Evolutionary conservation across 371 early-diverging fungal genomes (phyloP).

Genomic region (Actinomortierella ambigua): DNA sequence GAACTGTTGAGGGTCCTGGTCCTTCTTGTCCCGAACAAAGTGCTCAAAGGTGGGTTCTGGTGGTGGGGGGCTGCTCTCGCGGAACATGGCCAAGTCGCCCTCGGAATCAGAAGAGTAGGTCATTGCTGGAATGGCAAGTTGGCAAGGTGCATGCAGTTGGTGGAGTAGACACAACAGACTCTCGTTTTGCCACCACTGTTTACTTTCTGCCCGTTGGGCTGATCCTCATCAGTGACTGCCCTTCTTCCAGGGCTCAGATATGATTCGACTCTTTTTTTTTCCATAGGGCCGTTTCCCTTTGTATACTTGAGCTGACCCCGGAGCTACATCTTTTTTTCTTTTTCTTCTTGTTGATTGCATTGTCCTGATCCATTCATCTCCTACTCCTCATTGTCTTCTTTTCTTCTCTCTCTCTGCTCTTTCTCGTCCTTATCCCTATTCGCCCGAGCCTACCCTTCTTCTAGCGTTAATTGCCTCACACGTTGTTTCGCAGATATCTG

Average conservation of each 20-base stretch:
- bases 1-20: slow-evolving; percentile 44
- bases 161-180: neutral
- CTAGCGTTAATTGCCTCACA: too few species aligned
- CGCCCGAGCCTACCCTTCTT: too few species aligned
- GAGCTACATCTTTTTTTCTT: too few species aligned
- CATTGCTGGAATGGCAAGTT: slow-evolving; percentile 7
- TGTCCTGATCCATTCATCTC: neutral
- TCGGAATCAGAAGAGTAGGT: slow-evolving; percentile 37
- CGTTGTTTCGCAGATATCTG: too few species aligned
- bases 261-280: too few species aligned
- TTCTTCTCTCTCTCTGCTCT: neutral
- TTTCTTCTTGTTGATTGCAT: too few species aligned
- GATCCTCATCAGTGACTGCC: too few species aligned
- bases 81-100: slow-evolving; percentile 49
- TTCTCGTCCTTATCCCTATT: neutral
- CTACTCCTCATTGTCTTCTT: neutral
- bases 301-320: slow-evolving; percentile 1
- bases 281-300: neutral
- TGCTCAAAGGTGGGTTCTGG: slow-evolving; percentile 58
- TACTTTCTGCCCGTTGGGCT: too few species aligned
- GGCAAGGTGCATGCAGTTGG: neutral
- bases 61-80: slow-evolving; percentile 49
- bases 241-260: too few species aligned
- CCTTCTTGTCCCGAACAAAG: slow-evolving; percentile 49
- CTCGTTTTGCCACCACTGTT: too few species aligned